phyloP scores from a whole-genome alignment of 2,329 filamentous ascomycete genomes.

The Cylindrodendrum hubeiense region DNA sequence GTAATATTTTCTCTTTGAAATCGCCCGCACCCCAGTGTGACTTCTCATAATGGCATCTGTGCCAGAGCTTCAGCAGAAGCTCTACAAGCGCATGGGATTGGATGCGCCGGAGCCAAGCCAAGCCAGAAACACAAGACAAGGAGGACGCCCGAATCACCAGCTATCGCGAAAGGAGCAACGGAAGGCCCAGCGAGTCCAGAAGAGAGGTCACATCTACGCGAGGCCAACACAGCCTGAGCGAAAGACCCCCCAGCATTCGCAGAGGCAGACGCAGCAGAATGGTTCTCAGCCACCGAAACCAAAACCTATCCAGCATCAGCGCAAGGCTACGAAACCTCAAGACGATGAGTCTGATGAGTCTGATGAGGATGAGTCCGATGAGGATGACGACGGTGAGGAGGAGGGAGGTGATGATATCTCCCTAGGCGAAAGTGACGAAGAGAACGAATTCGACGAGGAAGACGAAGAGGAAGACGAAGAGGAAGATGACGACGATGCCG shows the following conservation, averaged over 20 bases:
- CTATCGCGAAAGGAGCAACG: slow-evolving; percentile 72
- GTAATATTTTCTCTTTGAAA: background rate
- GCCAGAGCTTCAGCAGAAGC: slow-evolving; percentile 52
- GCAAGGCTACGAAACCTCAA: slow-evolving; percentile 15
- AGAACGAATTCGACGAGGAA: slow-evolving; percentile 20
- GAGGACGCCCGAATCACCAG: slow-evolving; percentile 32
- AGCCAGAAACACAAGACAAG: slow-evolving; percentile 25
- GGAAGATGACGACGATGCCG: slow-evolving; percentile 43
- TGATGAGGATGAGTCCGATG: slow-evolving; percentile 32
- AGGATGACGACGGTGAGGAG: slow-evolving; percentile 15
- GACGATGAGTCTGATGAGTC: slow-evolving; percentile 34
- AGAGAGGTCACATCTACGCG: slow-evolving; percentile 60
- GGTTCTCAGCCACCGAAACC: slow-evolving; percentile 6
- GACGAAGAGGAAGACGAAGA: slow-evolving; percentile 36
- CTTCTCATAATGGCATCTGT: slow-evolving; percentile 39
- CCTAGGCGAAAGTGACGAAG: slow-evolving; percentile 27
- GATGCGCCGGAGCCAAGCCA: slow-evolving; percentile 41
- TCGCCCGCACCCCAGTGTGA: background rate
- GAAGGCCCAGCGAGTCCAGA: slow-evolving; percentile 73
- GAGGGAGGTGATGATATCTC: slow-evolving; percentile 32
- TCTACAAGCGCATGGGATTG: slow-evolving; percentile 54
- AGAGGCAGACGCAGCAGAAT: slow-evolving; percentile 21
- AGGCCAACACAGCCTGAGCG: slow-evolving; percentile 32
- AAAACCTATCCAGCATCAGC: slow-evolving; percentile 7
- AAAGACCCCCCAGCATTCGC: slow-evolving; percentile 15